These are phyloP conservation scores for Chloranthus sessilifolius DNA, from an alignment of 164 flowering plant genomes.

Conservation along the genomic window DNA sequence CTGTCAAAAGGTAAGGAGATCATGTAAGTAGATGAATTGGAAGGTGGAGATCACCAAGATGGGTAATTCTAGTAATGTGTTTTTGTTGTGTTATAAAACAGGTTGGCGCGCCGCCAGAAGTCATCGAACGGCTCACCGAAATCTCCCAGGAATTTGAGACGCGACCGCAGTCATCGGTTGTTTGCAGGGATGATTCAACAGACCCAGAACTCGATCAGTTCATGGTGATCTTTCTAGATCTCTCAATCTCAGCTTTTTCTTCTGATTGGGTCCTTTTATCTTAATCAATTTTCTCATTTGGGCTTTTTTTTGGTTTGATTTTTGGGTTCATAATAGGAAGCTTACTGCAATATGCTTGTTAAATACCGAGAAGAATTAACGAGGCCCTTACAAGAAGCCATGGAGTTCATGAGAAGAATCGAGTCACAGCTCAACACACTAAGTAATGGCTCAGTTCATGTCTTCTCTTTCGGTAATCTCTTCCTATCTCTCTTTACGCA, in stretches of 20 bases:
- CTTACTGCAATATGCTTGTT: slow-evolving; percentile 84
- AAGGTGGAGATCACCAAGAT: too few species aligned
- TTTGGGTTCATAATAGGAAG: slow-evolving; percentile 56
- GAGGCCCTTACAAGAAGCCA: slow-evolving; percentile 93
- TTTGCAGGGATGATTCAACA: slow-evolving; percentile 28
- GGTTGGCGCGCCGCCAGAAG: slow-evolving; percentile 97
- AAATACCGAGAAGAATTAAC: slow-evolving; percentile 86
- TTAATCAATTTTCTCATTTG: background rate
- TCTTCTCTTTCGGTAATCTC: slow-evolving; percentile 45
- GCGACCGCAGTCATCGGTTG: slow-evolving; percentile 43
- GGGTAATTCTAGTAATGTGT: too few species aligned
- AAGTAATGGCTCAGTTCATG: slow-evolving; percentile 38
- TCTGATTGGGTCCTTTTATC: background rate
- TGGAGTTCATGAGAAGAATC: slow-evolving; percentile 86
- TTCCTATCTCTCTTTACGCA: too few species aligned
- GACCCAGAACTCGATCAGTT: slow-evolving; percentile 98
- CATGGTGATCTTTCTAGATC: too few species aligned
- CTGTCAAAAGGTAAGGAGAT: slow-evolving; percentile 86
- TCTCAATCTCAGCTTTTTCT: background rate
- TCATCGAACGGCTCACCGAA: slow-evolving; percentile 54
- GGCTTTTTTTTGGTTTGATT: background rate
- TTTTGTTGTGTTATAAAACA: too few species aligned
- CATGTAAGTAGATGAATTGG: too few species aligned
- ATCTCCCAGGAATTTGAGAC: slow-evolving; percentile 67
- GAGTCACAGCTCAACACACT: slow-evolving; percentile 78